Base-by-base conservation (phyloP, 805 yeast species). In the Metschnikowia koreensis region DNA sequence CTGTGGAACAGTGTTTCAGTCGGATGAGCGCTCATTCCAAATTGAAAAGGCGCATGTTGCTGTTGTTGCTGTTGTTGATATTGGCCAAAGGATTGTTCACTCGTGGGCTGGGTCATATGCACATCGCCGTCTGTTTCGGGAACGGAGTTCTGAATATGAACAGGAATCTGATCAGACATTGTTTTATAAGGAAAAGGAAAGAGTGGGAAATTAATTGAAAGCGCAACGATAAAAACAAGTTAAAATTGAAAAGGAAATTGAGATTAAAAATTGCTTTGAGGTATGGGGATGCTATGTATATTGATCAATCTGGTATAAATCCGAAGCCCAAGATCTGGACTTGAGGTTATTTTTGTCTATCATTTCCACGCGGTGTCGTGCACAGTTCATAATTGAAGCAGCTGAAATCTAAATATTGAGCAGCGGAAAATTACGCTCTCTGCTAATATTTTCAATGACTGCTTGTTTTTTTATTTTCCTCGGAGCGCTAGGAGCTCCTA, bases 161-260 rank as follows among this genome's bases (percentile, higher is more conserved):
- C 10, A 12, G 71, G 67, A 6, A 68, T 59, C 44, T 65, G 62
- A 49, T 70, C 75, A 6, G 74, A 68, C 74, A 70, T 70, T 8
- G 11, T 15, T 50, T 55, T 7, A 48, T 55, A n/a, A n/a, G n/a
- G n/a, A n/a, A n/a, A n/a, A n/a, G n/a, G n/a, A n/a, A n/a, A n/a
- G n/a, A n/a, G n/a, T n/a, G n/a, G n/a, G n/a, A n/a, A n/a, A n/a
- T n/a, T n/a, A n/a, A n/a, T n/a, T n/a, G n/a, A n/a, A n/a, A n/a
- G n/a, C n/a, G n/a, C n/a, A n/a, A n/a, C n/a, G n/a, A n/a, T n/a
- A n/a, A n/a, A n/a, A n/a, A n/a, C n/a, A n/a, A n/a, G n/a, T n/a
- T n/a, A n/a, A n/a, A n/a, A n/a, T n/a, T n/a, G n/a, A n/a, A n/a
- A n/a, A n/a, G n/a, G n/a, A n/a, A n/a, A n/a, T n/a, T n/a, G n/a